These are phyloP conservation scores for Comarum palustre DNA, from an alignment of 306 rosid species.

Conservation along the genomic window DNA sequence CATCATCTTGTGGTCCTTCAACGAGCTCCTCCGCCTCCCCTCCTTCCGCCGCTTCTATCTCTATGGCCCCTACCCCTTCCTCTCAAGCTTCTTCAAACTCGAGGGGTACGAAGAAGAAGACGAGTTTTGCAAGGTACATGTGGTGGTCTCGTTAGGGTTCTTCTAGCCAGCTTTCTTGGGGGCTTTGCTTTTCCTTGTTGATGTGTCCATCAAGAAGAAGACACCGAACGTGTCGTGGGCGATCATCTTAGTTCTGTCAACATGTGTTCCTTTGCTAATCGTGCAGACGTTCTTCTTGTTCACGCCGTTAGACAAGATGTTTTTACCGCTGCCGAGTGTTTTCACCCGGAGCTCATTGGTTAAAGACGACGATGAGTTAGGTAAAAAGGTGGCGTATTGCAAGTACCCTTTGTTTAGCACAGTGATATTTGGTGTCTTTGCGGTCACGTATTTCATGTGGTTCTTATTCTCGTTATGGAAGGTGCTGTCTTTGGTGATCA, in stretches of 20 bases:
- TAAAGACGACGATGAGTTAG: not conserved
- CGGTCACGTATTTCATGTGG: slow-evolving; percentile 32
- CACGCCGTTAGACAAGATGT: slow-evolving; percentile 21
- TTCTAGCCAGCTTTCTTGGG: slow-evolving; percentile 74
- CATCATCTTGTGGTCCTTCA: slow-evolving; percentile 58
- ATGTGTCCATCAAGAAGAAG: slow-evolving; percentile 46
- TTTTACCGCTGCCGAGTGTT: slow-evolving; percentile 33
- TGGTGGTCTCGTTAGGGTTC: slow-evolving; percentile 52
- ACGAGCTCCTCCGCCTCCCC: slow-evolving; percentile 57
- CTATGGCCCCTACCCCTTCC: slow-evolving; percentile 7
- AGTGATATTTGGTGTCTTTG: slow-evolving; percentile 43
- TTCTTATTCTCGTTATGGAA: slow-evolving; percentile 61
- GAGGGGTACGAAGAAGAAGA: slow-evolving; percentile 15
- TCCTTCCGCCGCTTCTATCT: slow-evolving; percentile 37
- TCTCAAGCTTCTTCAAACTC: slow-evolving; percentile 9
- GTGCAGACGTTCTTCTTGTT: slow-evolving; percentile 37
- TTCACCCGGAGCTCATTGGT: slow-evolving; percentile 27
- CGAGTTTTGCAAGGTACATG: slow-evolving; percentile 50
- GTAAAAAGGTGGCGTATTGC: slow-evolving; percentile 35
- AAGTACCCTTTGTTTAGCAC: slow-evolving; percentile 51
- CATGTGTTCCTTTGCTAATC: slow-evolving; percentile 34
- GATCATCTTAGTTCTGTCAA: slow-evolving; percentile 28
- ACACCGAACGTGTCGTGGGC: slow-evolving; percentile 34
- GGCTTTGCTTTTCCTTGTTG: slow-evolving; percentile 61
- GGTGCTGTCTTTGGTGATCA: slow-evolving; percentile 62